Conservation (phyloP, 2,329 filamentous ascomycete species). For the Teratosphaeriaceae sp. region DNA sequence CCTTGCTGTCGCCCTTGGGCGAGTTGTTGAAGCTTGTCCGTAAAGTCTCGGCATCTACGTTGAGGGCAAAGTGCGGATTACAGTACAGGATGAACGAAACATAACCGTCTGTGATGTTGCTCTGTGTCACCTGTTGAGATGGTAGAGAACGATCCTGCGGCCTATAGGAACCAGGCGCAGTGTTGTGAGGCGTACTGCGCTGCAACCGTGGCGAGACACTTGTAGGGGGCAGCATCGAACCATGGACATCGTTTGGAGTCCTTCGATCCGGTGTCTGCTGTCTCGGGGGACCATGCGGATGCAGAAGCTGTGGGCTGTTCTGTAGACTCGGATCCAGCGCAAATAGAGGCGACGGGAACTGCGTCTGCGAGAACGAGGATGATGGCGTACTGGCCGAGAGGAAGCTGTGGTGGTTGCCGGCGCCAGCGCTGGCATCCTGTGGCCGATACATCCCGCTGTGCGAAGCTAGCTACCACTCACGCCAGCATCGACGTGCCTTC, state of each 20-base stretch:
- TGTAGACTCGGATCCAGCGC: slow-evolving; percentile 19
- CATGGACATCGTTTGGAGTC: slow-evolving; percentile 11
- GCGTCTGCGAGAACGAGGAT: slow-evolving; percentile 15
- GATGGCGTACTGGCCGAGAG: slow-evolving; percentile 14
- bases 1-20: slow-evolving; percentile 81
- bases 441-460: slow-evolving; percentile 19
- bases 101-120: slow-evolving; percentile 74
- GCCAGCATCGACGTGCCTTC: no score
- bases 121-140: slow-evolving; percentile 58
- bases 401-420: slow-evolving; percentile 17
- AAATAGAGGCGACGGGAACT: slow-evolving; percentile 20
- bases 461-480: background rate
- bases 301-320: slow-evolving; percentile 16
- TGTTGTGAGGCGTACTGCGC: slow-evolving; percentile 10
- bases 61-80: slow-evolving; percentile 71
- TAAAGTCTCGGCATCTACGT: slow-evolving; percentile 63
- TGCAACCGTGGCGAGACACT: slow-evolving; percentile 15
- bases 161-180: slow-evolving; percentile 18
- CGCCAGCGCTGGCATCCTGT: slow-evolving; percentile 17
- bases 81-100: slow-evolving; percentile 82
- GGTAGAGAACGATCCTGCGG: slow-evolving; percentile 54
- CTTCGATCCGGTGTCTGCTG: slow-evolving; percentile 10
- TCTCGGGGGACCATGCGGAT: slow-evolving; percentile 7
- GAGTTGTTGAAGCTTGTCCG: slow-evolving; percentile 70
- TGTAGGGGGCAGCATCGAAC: slow-evolving; percentile 19